These are phyloP conservation scores for Amanita pseudoporphyria DNA, from an alignment of 768 basidiomycete genomes.

Conservation along the genomic window DNA sequence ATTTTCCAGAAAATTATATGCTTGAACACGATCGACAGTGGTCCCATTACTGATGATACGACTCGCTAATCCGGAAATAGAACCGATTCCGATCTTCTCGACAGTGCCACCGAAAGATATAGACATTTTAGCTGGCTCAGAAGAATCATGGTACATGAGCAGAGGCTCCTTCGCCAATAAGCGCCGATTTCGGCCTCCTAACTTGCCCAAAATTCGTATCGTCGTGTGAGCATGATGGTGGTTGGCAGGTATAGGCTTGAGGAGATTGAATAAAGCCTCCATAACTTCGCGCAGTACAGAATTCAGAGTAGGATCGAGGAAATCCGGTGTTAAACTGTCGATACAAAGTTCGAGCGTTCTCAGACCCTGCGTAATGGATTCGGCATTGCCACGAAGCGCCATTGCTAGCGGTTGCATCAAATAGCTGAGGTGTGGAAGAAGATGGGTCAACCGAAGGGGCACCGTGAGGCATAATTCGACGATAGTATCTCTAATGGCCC, in stretches of 20 bases:
- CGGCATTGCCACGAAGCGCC: constrained; percentile 77
- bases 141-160: constrained; percentile 60
- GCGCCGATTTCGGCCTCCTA: constrained; percentile 89
- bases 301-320: constrained; percentile 91
- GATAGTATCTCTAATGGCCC: constrained; percentile 81
- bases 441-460: constrained; percentile 88
- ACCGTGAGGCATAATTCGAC: constrained; percentile 97
- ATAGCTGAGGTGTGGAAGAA: constrained; percentile 89
- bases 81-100: constrained; percentile 56
- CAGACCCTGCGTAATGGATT: constrained; percentile 90
- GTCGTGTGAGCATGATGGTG: constrained; percentile 91
- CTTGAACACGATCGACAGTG: constrained; percentile 42
- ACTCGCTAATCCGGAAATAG: constrained; percentile 56
- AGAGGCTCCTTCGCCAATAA: constrained; percentile 74
- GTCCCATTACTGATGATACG: constrained; percentile 46
- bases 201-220: constrained; percentile 91
- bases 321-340: constrained; percentile 96
- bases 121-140: constrained; percentile 58
- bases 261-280: constrained; percentile 85
- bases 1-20: constrained; percentile 63
- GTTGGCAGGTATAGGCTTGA: constrained; percentile 83
- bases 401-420: constrained; percentile 95
- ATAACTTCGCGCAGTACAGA: constrained; percentile 90
- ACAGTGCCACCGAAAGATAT: constrained; percentile 66
- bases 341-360: constrained; percentile 98